A percentile compares a stretch with the other conserved stretches of the same genome.
Evolutionary conservation across 2,329 filamentous ascomycete genomes (phyloP).

Genomic region (Aspergillus amoenus): DNA sequence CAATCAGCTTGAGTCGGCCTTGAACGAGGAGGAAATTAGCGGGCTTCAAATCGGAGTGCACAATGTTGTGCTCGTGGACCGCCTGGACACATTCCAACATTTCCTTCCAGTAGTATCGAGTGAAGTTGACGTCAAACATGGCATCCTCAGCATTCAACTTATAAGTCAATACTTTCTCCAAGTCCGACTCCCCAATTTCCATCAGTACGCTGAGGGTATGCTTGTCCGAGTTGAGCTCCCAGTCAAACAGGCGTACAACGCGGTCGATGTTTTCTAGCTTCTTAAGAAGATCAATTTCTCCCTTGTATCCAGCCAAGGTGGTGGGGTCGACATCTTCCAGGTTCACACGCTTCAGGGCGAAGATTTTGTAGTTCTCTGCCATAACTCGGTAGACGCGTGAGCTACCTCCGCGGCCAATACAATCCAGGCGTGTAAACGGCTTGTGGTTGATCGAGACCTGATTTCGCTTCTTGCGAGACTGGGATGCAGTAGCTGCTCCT

Average conservation of each 20-base stretch:
- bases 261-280: conserved; percentile 82
- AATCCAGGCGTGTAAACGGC: conserved; percentile 83
- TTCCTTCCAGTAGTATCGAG: conserved; percentile 98
- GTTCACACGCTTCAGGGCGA: conserved; percentile 89
- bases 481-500: conserved; percentile 73
- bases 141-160: conserved; percentile 70
- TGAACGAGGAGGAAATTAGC: conserved; percentile 94
- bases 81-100: conserved; percentile 95
- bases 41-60: conserved; percentile 95
- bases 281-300: conserved; percentile 87
- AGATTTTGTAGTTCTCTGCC: conserved; percentile 93
- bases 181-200: conserved; percentile 94
- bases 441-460: conserved; percentile 89
- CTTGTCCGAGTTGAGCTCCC: conserved; percentile 90
- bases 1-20: conserved; percentile 89
- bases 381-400: conserved; percentile 95
- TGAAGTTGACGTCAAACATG: conserved; percentile 82
- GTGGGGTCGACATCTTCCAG: conserved; percentile 84
- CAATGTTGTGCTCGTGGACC: conserved; percentile 86
- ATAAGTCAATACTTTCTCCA: conserved; percentile 79
- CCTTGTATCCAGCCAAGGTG: conserved; percentile 83
- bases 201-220: conserved; percentile 87
- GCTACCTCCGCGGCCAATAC: conserved; percentile 87
- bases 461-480: conserved; percentile 73
- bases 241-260: conserved; percentile 88